Evolutionary conservation across 495 filamentous ascomycete species (phyloP), one percentile per base, ranked within the genome.

Genomic region (Penicillium pulvis): DNA sequence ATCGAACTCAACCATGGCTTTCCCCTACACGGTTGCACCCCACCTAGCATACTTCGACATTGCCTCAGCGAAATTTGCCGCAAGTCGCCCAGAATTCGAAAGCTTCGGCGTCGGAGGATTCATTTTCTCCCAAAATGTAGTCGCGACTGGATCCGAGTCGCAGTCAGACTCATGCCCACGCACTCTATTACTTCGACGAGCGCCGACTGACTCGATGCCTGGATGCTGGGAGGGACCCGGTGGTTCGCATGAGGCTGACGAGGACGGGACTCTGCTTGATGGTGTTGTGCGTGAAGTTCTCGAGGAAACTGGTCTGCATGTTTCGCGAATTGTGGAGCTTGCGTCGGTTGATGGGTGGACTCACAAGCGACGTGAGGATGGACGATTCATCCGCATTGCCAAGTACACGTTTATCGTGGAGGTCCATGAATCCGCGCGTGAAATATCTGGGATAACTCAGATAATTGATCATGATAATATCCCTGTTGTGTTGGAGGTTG

Each of bases 201-300:
- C 79, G 19, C 36, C 59, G 39, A 75, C 81, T 8, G 63, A 68
- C 51, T 74, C 75, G 1, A 82, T 75, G 62, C 75, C 77, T 0
- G 68, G 74, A 14, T 65, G 63, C 56, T 86, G 85, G 86, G 85
- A 89, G 58, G 67, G 81, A 1, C 85, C 85, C 2, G 84, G 86
- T 2, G 86, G 86, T 5, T 69, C 73, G 11, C 63, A 64, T 35
- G 84, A 87, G 24, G 51, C 61, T 2, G 55, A 66, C 16, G 55
- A 66, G 16, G 83, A 87, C 51, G 58, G 64, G 11, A 85, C 79
- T 0, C 67, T 89, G 16, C 72, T 88, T 0, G 77, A 82, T 47
- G 78, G 78, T 0, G 75, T 81, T 0, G 83, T 72, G 14, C 70
- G 85, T 1, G 83, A 87, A 63, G 75, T 85, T 2, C 68, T 73